Base-by-base conservation (phyloP, 164 flowering plant genomes). In the Berberis vulgaris region DNA sequence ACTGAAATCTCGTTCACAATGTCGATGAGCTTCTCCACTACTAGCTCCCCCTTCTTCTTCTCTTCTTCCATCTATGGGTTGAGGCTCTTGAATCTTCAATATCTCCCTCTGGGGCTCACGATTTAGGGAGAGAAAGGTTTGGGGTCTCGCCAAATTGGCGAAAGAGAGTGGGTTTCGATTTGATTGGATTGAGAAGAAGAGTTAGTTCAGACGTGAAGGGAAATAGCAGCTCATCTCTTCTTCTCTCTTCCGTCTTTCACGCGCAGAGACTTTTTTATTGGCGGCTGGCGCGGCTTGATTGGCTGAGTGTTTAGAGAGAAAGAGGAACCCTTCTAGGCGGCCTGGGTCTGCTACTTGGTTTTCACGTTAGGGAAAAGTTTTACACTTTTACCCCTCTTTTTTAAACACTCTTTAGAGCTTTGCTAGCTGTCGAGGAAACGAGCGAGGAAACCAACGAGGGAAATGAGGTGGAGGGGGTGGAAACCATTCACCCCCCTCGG, bases 1-100 rank as follows among this genome's bases (percentile, higher is more conserved):
- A 74, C 68, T 7, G 89, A 79, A 46, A 93, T 84, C 72, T 88
- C 89, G 66, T 71, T 77, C 43, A 86, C 82, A 11, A 60, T 41
- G 6, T 78, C 85, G 61, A 88, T 82, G 71, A 88, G 62, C 53
- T 69, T 74, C 75, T 81, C 80, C 40, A 70, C 67, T 9, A 84
- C 26, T 26, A 52, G 54, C 72, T 62, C 67, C 83, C 67, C 77
- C 80, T 12, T 64, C 72, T 45, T 67, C 69, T 47, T 65, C 69
- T 59, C 50, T 66, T 6, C 47, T 57, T 6, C 12, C 38, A 57
- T 5, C 3, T 3, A 5, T 41, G 44, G 12, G 44, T 12, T 38
- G 26, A 11, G 52, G 11, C 4, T 57, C 41, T n/a, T 49, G 42
- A 39, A 10, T 10, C 2, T 5, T 46, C 45, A 8, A 60, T 40